phyloP scores from a whole-genome alignment of 176 grass and related monocot species.

The Juncus effusus region DNA sequence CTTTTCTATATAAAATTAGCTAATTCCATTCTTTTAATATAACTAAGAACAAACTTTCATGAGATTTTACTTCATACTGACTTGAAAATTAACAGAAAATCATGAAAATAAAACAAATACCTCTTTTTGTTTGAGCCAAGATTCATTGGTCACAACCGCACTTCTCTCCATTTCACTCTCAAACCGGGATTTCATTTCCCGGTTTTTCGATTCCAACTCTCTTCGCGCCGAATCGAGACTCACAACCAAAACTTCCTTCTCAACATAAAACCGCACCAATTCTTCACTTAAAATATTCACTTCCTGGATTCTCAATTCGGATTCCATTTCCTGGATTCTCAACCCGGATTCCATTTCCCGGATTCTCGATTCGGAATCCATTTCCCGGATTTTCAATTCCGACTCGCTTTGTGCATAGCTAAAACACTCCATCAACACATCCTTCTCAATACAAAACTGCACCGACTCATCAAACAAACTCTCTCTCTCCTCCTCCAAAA shows the following conservation, averaged over 20 bases:
- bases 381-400: too few species aligned
- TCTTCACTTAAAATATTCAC: conserved; percentile 28
- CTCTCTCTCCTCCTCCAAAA: conserved; percentile 33
- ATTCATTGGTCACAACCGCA: conserved; percentile 35
- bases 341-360: too few species aligned
- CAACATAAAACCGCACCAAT: conserved; percentile 37
- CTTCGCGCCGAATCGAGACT: conserved; percentile 39
- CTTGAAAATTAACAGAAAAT: neutral
- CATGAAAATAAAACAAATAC: conserved; percentile 37
- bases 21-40: too few species aligned
- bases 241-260: conserved; percentile 58
- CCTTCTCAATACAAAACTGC: neutral
- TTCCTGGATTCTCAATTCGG: too few species aligned
- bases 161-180: conserved; percentile 40
- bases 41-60: too few species aligned
- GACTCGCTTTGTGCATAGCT: too few species aligned
- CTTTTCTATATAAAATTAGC: neutral
- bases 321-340: too few species aligned
- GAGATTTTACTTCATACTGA: neutral
- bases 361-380: too few species aligned
- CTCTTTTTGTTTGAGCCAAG: conserved; percentile 58
- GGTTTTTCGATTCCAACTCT: conserved; percentile 37
- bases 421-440: neutral
- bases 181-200: conserved; percentile 33
- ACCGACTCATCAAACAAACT: too few species aligned